phyloP scores from a whole-genome alignment of 495 filamentous ascomycete genomes.

The Penicillium cosmopolitanum region DNA sequence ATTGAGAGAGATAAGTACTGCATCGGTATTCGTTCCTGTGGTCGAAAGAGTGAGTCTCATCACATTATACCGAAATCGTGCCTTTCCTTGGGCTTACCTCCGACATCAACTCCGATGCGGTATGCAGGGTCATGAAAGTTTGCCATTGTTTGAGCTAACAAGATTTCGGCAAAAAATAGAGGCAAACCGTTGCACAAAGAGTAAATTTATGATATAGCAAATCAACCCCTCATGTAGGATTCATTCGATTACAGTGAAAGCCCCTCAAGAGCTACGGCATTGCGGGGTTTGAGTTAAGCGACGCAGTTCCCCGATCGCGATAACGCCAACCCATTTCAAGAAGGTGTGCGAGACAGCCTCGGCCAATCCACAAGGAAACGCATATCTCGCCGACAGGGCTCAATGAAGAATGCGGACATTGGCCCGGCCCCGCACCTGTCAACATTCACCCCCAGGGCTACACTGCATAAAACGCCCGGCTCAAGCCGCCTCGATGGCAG shows the following conservation, averaged over 20 bases:
- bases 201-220: not conserved
- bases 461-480: constrained; percentile 4
- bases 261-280: not conserved
- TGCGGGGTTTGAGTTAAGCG: constrained; percentile 5
- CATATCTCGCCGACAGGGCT: not conserved
- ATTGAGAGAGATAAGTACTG: constrained; percentile 56
- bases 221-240: not conserved
- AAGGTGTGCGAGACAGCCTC: constrained; percentile 9
- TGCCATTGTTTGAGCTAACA: constrained; percentile 6
- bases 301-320: constrained; percentile 9
- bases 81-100: constrained; percentile 15
- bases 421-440: not conserved
- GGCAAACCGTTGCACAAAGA: not conserved
- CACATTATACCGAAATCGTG: not conserved
- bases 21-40: constrained; percentile 65
- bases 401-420: not conserved
- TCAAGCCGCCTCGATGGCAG: not conserved
- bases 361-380: constrained; percentile 9
- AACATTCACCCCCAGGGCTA: not conserved
- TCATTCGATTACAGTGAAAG: not conserved
- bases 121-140: constrained; percentile 13
- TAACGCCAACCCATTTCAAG: constrained; percentile 12
- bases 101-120: constrained; percentile 32
- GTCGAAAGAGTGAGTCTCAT: not conserved
- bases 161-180: not conserved